These are phyloP conservation scores for Trifolium dubium DNA, from an alignment of 306 rosid genomes.

Conservation along the genomic window DNA sequence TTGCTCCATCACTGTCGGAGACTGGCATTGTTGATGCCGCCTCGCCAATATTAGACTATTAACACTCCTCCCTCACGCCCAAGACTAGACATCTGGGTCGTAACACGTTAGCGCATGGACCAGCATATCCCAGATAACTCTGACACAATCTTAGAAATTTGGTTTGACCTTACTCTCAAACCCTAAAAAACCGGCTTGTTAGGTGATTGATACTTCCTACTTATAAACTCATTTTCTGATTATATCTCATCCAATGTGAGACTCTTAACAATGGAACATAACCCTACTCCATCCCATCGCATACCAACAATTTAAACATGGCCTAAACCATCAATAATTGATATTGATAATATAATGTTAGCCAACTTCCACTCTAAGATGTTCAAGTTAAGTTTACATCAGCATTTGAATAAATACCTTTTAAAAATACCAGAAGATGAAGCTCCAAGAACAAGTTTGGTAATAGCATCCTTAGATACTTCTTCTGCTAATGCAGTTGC, in stretches of 20 bases:
- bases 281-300: neutral
- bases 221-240: too few relatives aligned
- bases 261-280: neutral
- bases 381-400: neutral
- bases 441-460: conserved; percentile 81
- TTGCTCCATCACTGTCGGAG: too few relatives aligned
- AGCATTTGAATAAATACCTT: conserved; percentile 54
- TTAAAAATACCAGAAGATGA: conserved; percentile 71
- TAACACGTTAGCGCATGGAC: too few relatives aligned
- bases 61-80: too few relatives aligned
- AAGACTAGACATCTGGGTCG: too few relatives aligned
- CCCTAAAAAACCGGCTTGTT: neutral
- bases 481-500: conserved; percentile 74
- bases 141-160: too few relatives aligned
- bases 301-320: neutral
- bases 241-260: too few relatives aligned
- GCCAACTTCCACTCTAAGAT: neutral
- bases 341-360: neutral
- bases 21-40: too few relatives aligned
- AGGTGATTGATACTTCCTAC: neutral
- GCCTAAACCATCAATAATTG: neutral
- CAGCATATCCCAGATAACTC: too few relatives aligned
- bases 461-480: conserved; percentile 58
- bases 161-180: neutral
- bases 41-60: too few relatives aligned